phyloP scores from a whole-genome alignment of 345 rosid genomes.

The Mercurialis annua region DNA sequence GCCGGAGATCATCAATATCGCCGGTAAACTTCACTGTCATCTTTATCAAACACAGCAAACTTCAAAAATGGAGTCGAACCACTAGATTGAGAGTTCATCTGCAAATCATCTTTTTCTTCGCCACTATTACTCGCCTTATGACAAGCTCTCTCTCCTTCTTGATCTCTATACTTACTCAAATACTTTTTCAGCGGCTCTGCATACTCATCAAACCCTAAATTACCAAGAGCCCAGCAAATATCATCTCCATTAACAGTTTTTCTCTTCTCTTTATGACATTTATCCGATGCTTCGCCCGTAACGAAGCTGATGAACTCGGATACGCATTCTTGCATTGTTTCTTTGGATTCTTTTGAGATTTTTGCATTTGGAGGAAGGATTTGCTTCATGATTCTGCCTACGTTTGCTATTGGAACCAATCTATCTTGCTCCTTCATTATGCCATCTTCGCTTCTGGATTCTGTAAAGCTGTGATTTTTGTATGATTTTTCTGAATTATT shows the following conservation, averaged over 20 bases:
- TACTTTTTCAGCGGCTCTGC: constrained; percentile 52
- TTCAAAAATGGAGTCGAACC: no score
- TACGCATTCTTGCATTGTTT: constrained; percentile 76
- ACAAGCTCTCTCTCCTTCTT: constrained; percentile 54
- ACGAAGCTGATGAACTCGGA: constrained; percentile 79
- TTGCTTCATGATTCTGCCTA: constrained; percentile 75
- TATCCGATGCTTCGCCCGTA: constrained; percentile 67
- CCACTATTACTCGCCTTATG: constrained; percentile 24
- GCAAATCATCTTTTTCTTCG: constrained; percentile 6
- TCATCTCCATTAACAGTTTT: constrained; percentile 70
- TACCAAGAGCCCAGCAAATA: constrained; percentile 64
- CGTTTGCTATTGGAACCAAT: constrained; percentile 68
- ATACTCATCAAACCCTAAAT: constrained; percentile 68
- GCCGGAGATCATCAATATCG: no score
- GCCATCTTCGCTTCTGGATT: constrained; percentile 34
- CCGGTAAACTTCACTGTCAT: no score
- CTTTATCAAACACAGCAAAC: no score
- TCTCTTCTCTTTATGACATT: constrained; percentile 71
- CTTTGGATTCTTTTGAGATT: constrained; percentile 72
- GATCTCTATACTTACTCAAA: constrained; percentile 44
- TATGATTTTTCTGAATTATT: constrained; percentile 17
- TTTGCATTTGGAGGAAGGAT: constrained; percentile 62
- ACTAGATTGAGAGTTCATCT: no score
- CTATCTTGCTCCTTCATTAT: constrained; percentile 60
- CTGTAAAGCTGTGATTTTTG: constrained; percentile 27